Evolutionary conservation across 805 yeast genomes (phyloP).

Genomic region (Clavispora fructus): DNA sequence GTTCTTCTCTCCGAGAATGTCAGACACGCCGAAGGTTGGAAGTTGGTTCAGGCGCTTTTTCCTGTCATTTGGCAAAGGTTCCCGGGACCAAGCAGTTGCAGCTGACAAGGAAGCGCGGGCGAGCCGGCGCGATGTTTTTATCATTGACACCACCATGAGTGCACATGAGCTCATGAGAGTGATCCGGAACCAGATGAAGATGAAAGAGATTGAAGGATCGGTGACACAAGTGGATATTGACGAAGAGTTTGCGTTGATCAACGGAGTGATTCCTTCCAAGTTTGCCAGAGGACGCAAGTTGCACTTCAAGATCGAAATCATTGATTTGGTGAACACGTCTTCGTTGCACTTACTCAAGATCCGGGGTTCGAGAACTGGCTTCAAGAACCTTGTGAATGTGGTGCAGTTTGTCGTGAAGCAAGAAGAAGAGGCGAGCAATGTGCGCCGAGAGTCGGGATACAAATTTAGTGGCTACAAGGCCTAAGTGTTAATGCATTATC

Average conservation of each 20-base stretch:
- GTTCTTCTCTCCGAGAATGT: constrained; percentile 8
- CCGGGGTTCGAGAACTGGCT: constrained; percentile 44
- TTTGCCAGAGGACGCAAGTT: constrained; percentile 42
- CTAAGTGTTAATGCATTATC: background rate
- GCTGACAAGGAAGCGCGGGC: constrained; percentile 1
- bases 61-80: constrained; percentile 16
- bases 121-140: constrained; percentile 18
- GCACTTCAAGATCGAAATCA: constrained; percentile 41
- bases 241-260: constrained; percentile 39
- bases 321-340: constrained; percentile 32
- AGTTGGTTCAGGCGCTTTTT: constrained; percentile 38
- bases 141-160: constrained; percentile 29
- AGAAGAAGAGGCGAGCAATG: constrained; percentile 28
- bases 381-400: constrained; percentile 37
- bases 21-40: constrained; percentile 12
- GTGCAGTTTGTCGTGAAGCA: constrained; percentile 42
- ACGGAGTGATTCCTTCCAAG: constrained; percentile 44
- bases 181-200: constrained; percentile 36
- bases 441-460: constrained; percentile 8
- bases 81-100: constrained; percentile 4
- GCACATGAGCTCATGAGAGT: constrained; percentile 28
- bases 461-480: background rate
- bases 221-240: constrained; percentile 37
- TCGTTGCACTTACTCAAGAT: constrained; percentile 38
- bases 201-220: constrained; percentile 48